Base-by-base conservation (phyloP, 2,329 filamentous ascomycete species). In the Pseudogymnoascus sp. region DNA sequence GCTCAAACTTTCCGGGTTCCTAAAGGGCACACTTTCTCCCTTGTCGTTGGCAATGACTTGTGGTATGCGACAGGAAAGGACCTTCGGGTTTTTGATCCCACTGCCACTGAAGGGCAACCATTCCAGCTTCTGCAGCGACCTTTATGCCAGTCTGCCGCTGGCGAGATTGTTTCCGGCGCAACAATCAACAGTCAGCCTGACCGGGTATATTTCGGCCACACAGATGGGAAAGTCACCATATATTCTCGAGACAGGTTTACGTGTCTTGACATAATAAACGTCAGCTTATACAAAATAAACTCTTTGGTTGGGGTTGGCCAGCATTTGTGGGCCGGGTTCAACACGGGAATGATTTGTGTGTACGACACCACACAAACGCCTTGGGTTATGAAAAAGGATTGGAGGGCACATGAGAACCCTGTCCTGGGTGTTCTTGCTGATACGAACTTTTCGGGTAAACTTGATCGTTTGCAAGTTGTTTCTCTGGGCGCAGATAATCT, bases 211-310 rank as follows among this genome's bases (percentile, higher is more conserved):
- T 88, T 99, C 67, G 94, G 94, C 1, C 94, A 99, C 72, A 85
- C 84, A 10, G 94, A 99, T 73, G 94, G 94, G 58, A 97, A 97
- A 73, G 85, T 99, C 61, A 94, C 90, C 63, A 86, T 97, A n/a
- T 97, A 96, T 74, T 93, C 90, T 2, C 67, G 67, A 10, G 84
- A 84, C 25, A 86, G 92, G 69, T 94, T 89, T 71, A 77, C 85
- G 0, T 96, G 90, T 69, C 71, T 95, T n/a, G 85, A 84, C 4
- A 80, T 96, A 36, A 79, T 97, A 64, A 96, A 86, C 69, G 83
- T 97, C 68, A 97, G 92, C 73, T 83, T 92, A 12, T 97, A 95
- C 81, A 97, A 97, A 75, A 96, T 99, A 74, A 96, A 92, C 72
- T 87, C 89, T 36, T 78, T 99, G 61, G 84, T 87, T 1, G 90